phyloP scores from a whole-genome alignment of 169 alveolate species.

The Cytauxzoon felis region DNA sequence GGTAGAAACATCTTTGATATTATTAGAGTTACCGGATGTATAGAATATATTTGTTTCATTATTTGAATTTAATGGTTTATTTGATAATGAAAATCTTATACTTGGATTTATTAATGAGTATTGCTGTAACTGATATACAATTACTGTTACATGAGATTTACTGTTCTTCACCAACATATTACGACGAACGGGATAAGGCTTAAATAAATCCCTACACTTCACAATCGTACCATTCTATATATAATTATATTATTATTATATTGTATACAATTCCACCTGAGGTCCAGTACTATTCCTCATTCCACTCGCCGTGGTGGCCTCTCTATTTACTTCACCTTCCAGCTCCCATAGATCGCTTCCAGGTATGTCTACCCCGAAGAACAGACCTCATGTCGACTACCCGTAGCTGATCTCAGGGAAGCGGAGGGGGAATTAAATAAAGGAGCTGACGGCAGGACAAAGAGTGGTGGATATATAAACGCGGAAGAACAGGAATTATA shows the following conservation, averaged over 20 bases:
- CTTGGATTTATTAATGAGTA: conserved; percentile 57
- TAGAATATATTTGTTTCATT: conserved; percentile 28
- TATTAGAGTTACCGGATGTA: conserved; percentile 48
- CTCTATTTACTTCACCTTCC: too few relatives aligned
- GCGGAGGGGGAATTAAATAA: too few relatives aligned
- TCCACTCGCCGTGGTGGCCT: conserved; percentile 15
- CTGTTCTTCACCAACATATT: conserved; percentile 26
- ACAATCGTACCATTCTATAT: conserved; percentile 59
- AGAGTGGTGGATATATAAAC: too few relatives aligned
- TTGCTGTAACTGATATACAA: conserved; percentile 46
- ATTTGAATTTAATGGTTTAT: conserved; percentile 12
- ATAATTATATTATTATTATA: background rate
- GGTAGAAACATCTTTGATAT: conserved; percentile 48
- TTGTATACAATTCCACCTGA: background rate
- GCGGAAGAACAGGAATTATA: too few relatives aligned
- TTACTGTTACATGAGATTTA: conserved; percentile 13
- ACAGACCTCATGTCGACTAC: too few relatives aligned
- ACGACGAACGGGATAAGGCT: conserved; percentile 54
- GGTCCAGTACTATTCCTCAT: conserved; percentile 19
- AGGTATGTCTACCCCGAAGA: too few relatives aligned
- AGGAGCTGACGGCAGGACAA: too few relatives aligned
- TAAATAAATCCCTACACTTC: conserved; percentile 42
- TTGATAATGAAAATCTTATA: conserved; percentile 36
- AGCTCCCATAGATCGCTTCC: too few relatives aligned
- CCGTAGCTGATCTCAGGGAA: too few relatives aligned